Evolutionary conservation across 139 green algal species (phyloP).

Genomic region (Volvox africanus): DNA sequence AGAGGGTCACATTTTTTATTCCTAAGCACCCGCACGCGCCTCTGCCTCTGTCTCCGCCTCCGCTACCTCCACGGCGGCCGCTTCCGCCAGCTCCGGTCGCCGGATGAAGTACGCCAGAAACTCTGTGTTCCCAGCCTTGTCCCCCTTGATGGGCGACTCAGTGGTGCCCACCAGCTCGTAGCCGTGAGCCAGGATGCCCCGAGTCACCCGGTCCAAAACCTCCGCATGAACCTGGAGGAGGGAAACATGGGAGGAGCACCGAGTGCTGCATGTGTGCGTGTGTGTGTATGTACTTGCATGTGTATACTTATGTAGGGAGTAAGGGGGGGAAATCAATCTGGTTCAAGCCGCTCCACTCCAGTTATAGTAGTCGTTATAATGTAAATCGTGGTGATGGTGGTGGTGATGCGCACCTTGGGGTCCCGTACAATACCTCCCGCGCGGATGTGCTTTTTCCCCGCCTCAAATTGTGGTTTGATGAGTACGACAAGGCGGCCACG

Average conservation of each 20-base stretch:
- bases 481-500: constrained; percentile 85
- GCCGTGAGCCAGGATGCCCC: constrained; percentile 66
- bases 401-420: constrained; percentile 50
- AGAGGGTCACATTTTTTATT: not conserved
- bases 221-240: constrained; percentile 66
- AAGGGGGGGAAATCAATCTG: too few species aligned
- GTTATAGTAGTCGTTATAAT: not conserved
- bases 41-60: not conserved
- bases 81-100: constrained; percentile 22
- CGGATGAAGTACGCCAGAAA: constrained; percentile 79
- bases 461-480: constrained; percentile 99
- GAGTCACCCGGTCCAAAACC: constrained; percentile 69
- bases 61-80: not conserved
- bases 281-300: not conserved
- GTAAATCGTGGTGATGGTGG: not conserved
- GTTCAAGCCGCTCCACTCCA: too few species aligned
- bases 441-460: constrained; percentile 79
- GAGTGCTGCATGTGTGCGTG: not conserved
- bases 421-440: constrained; percentile 88
- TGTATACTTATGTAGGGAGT: not conserved
- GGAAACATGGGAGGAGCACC: too few species aligned
- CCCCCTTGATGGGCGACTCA: constrained; percentile 84
- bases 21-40: not conserved
- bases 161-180: constrained; percentile 74
- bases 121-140: constrained; percentile 82